A percentile compares a stretch with the other conserved stretches of the same genome.
phyloP scores from a whole-genome alignment of 2,329 filamentous ascomycete species.

The Podosphaera xanthii region DNA sequence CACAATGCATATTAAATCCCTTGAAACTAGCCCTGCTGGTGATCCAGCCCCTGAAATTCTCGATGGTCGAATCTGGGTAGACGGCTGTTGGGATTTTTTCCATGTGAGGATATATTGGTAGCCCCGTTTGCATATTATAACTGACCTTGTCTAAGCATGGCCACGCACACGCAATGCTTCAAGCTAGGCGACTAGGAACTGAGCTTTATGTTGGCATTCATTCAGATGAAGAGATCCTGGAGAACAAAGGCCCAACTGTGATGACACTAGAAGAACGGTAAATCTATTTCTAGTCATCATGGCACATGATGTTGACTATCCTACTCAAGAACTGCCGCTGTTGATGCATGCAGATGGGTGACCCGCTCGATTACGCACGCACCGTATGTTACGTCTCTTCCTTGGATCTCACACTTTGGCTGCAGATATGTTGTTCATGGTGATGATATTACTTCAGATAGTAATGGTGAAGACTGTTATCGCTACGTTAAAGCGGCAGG shows the following conservation, averaged over 20 bases:
- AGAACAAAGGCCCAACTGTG: conserved; percentile 94
- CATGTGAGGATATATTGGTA: conserved; percentile 48
- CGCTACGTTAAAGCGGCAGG: conserved; percentile 87
- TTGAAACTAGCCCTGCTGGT: conserved; percentile 11
- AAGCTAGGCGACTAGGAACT: conserved; percentile 73
- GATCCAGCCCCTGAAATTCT: conserved; percentile 15
- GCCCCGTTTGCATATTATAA: background rate
- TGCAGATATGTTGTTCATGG: conserved; percentile 92
- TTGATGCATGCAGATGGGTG: conserved; percentile 88
- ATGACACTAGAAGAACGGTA: conserved; percentile 82
- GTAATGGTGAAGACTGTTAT: conserved; percentile 86
- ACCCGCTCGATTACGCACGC: conserved; percentile 64
- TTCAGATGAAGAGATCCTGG: conserved; percentile 82
- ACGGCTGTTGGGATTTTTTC: conserved; percentile 98
- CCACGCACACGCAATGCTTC: conserved; percentile 89
- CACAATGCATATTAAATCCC: background rate
- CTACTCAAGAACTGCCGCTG: conserved; percentile 48
- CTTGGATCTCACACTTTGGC: conserved; percentile 88
- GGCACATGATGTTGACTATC: conserved; percentile 4
- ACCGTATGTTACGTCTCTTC: conserved; percentile 81
- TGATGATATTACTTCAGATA: conserved; percentile 92
- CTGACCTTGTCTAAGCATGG: conserved; percentile 26
- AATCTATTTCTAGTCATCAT: conserved; percentile 8
- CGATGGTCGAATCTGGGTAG: conserved; percentile 77
- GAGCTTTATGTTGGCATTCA: conserved; percentile 86